Base-by-base conservation (phyloP, 805 yeast genomes). In the Wickerhamiella spandovensis region DNA sequence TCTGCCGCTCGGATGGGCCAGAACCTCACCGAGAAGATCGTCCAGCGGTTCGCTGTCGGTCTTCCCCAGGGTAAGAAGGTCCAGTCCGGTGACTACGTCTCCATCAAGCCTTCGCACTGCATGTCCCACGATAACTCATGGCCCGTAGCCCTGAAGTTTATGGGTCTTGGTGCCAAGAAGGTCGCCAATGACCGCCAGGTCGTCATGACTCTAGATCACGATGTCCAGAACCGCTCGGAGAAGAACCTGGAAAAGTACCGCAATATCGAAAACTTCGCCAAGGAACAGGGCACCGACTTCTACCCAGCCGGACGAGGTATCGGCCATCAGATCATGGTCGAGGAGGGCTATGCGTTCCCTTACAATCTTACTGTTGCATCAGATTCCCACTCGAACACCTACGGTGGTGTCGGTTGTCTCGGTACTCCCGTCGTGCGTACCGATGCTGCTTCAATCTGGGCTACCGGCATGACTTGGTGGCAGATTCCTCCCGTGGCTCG, bases 401-500 rank as follows among this genome's bases (percentile, higher is more conserved):
- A 92, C 64, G 98, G 99, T 58, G 99, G 99, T 63, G 73, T 92
- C 46, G 97, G 97, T 18, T 73, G 95, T 21, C 71, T 92, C 51
- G 99, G 99, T 48, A 94, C 98, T 2, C 97, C 99, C 9, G 84
- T 92, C 50, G 99, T 92, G 51, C 78, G 99, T 68, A 92, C 99
- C 0, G 99, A 92, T 68, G 98, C 97, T 21, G 99, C 99, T 3
- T 79, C 97, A 9, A 90, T 92, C 57, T 92, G 99, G 99, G 97
- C 99, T 12, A 92, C 99, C 0, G 97, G 97, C 41, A 95, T 88
- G 70, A 92, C 98, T 3, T 92, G 99, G 99, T 92, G 98, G 98
- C 98, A 94, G 76, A 86, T 92, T 50, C 99, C 99, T 2, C 97
- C 98, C 0, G 97, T 92, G 22, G 98, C 97, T 35, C 79, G 81